Evolutionary conservation across 2,329 filamentous ascomycete species (phyloP).

Genomic region (Microdochium paspali): DNA sequence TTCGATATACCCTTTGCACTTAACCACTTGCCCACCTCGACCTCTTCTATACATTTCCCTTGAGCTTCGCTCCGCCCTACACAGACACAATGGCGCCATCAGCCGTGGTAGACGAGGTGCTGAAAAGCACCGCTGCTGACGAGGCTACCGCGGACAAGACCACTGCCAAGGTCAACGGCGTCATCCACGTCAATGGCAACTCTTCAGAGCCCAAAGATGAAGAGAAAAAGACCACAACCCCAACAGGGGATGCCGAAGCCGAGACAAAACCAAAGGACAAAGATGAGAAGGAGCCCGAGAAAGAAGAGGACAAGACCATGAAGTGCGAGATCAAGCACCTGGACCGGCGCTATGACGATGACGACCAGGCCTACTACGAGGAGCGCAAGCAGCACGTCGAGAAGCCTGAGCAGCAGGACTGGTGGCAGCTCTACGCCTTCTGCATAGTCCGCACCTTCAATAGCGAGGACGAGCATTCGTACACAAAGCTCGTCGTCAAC

Average conservation of each 20-base stretch:
- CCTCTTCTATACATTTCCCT: too few relatives aligned
- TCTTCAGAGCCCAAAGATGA: background rate
- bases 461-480: constrained; percentile 8
- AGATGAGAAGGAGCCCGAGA: background rate
- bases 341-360: constrained; percentile 14
- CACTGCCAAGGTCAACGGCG: background rate
- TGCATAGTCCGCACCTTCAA: constrained; percentile 16
- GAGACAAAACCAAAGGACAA: background rate
- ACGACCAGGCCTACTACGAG: constrained; percentile 15
- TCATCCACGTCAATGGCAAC: background rate
- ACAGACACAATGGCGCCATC: background rate
- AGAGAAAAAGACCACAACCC: background rate
- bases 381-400: constrained; percentile 14
- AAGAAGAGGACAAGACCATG: constrained; percentile 15
- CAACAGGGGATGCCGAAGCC: background rate
- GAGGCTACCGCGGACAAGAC: background rate
- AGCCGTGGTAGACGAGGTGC: background rate
- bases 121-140: background rate
- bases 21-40: background rate
- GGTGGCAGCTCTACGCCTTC: constrained; percentile 20
- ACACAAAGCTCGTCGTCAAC: constrained; percentile 17
- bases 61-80: background rate
- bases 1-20: too few relatives aligned
- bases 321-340: constrained; percentile 19
- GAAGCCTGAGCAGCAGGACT: constrained; percentile 9